Conservation (phyloP, 257 asterid genomes). For the Capsicum rhomboideum region DNA sequence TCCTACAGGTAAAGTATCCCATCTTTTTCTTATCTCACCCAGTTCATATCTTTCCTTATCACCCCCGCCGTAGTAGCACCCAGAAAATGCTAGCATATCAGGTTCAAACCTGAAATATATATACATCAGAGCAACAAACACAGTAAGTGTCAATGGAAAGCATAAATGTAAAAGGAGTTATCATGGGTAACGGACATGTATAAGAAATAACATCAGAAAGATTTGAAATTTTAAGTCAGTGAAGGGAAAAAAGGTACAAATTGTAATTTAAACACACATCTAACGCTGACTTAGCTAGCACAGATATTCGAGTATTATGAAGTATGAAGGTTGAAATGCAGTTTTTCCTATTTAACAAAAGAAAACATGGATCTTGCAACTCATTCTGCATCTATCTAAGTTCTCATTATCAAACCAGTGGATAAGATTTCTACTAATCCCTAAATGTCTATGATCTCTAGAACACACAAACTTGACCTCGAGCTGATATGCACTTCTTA, state of each 20-base stretch:
- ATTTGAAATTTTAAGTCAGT: not conserved
- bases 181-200: not conserved
- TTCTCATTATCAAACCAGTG: not conserved
- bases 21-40: slow-evolving; percentile 40
- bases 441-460: not conserved
- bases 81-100: slow-evolving; percentile 49
- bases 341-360: not conserved
- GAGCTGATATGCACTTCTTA: not conserved
- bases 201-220: not conserved
- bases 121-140: not conserved
- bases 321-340: not conserved
- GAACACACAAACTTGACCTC: not conserved
- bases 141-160: not conserved
- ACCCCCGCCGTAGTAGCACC: slow-evolving; percentile 49
- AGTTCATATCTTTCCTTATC: slow-evolving; percentile 36
- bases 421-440: not conserved
- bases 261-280: not conserved
- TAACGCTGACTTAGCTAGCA: not conserved
- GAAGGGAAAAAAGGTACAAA: not conserved
- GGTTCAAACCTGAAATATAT: slow-evolving; percentile 39
- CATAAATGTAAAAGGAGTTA: not conserved
- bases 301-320: not conserved
- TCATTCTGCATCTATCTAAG: not conserved
- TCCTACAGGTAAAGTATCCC: slow-evolving; percentile 46
- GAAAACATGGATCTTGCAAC: not conserved